Evolutionary conservation across 2,329 filamentous ascomycete genomes (phyloP).

Genomic region (Pseudogymnoascus sp.): DNA sequence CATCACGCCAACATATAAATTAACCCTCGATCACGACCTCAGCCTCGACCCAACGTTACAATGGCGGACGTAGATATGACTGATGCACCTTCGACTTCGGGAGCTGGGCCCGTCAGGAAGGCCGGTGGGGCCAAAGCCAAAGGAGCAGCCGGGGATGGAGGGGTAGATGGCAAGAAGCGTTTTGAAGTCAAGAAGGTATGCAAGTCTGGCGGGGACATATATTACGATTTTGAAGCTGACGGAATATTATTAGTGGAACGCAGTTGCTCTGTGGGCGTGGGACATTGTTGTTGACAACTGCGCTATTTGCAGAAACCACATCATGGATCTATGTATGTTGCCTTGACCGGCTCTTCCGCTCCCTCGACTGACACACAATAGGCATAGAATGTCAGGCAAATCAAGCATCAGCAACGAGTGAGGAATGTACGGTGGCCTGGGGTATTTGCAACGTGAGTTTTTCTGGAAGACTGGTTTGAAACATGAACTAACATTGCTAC

Average conservation of each 20-base stretch:
- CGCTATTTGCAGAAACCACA: conserved; percentile 97
- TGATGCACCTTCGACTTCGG: conserved; percentile 56
- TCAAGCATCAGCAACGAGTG: conserved; percentile 91
- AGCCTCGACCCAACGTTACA: conserved; percentile 14
- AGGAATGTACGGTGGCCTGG: conserved; percentile 98
- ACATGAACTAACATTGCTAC: conserved; percentile 9
- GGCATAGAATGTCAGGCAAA: conserved; percentile 98
- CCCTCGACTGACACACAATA: conserved; percentile 29
- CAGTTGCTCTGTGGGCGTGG: conserved; percentile 97
- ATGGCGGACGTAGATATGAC: conserved; percentile 99
- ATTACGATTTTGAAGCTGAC: not conserved
- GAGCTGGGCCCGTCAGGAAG: conserved; percentile 47
- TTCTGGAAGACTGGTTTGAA: not conserved
- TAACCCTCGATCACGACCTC: not conserved
- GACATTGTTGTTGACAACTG: conserved; percentile 99
- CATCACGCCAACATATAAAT: conserved; percentile 2
- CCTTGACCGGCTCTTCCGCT: conserved; percentile 6
- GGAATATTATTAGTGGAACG: conserved; percentile 68
- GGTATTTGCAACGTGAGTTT: conserved; percentile 90
- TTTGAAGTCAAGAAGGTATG: conserved; percentile 98
- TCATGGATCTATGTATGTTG: conserved; percentile 89
- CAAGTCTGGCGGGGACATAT: not conserved
- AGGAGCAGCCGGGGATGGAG: conserved; percentile 36
- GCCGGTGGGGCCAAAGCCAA: conserved; percentile 39
- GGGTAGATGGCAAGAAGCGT: conserved; percentile 71